Conservation (phyloP, 192 early-diverging fungal genomes). For the Podila verticillata region DNA sequence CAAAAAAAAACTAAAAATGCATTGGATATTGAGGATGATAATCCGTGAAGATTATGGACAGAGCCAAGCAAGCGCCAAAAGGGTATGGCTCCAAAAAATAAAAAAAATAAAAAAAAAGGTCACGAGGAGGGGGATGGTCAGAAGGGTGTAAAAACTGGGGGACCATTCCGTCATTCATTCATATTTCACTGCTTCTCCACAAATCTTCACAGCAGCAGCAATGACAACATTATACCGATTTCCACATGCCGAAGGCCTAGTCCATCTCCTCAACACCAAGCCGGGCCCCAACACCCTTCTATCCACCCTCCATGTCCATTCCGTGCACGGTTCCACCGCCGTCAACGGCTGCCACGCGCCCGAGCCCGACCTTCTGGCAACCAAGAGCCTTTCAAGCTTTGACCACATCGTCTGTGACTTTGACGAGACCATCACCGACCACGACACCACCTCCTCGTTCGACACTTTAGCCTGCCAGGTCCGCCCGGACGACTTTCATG, state of each 20-base stretch:
- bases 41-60: too few relatives aligned
- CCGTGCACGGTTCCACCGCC: background rate
- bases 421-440: constrained; percentile 49
- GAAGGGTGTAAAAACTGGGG: too few relatives aligned
- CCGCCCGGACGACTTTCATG: constrained; percentile 4
- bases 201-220: background rate
- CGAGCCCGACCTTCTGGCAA: background rate
- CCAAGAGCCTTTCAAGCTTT: constrained; percentile 12
- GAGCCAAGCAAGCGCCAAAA: too few relatives aligned
- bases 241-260: constrained; percentile 24
- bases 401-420: constrained; percentile 45
- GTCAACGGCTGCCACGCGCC: background rate
- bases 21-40: too few relatives aligned
- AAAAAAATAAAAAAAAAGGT: too few relatives aligned
- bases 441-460: constrained; percentile 50
- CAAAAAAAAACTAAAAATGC: too few relatives aligned
- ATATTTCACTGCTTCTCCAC: background rate
- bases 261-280: constrained; percentile 14
- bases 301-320: background rate
- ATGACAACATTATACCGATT: constrained; percentile 42
- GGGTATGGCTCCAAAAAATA: too few relatives aligned
- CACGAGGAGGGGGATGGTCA: too few relatives aligned
- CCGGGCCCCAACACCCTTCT: background rate
- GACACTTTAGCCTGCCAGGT: constrained; percentile 26
- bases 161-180: too few relatives aligned